Evolutionary conservation across 2,329 filamentous ascomycete species (phyloP), one percentile per base, ranked within the genome.

Genomic region (Capronia coronata): DNA sequence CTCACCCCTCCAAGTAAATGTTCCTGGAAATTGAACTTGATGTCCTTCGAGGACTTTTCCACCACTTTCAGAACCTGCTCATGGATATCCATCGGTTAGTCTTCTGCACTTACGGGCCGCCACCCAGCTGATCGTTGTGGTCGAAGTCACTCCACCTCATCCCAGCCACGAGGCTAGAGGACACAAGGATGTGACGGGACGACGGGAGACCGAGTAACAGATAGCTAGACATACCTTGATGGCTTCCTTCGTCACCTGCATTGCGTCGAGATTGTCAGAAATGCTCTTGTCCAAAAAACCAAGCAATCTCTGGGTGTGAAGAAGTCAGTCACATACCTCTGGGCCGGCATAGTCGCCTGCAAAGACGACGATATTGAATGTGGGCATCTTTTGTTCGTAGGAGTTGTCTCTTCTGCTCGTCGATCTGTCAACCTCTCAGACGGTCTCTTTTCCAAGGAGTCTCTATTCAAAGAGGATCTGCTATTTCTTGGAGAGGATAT

Each of bases 1-100:
- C 87, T 74, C 80, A 94, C 91, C 64, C 93, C 91, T 63, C 93
- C 90, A 51, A 98, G 79, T 49, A 94, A 77, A 67, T 96, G 88
- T 49, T 95, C 82, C 66, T 95, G 80, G 62, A 96, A 84, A 67
- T 93, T 88, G 74, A 97, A 95, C 63, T 84, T 84, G 67, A 85
- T 77, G 59, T 82, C 79, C 49, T 83, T 77, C 65, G 80, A 83
- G 37, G 44, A 55, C 62, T 83, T 78, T 73, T 94, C 86, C 51
- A 97, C 74, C 3, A 84, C 77, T 66, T 84, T 85, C 65, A 97
- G 78, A 59, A 93, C 73, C 87, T 94, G 63, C 14, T 22, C 43
- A 18, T 37, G 14, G 23, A 25, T 49, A 2, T 13, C 11, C 7
- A 27, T n/a, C 43, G 5, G 47, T 56, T 19, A 56, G 51, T 25